These are phyloP conservation scores for Collybia sp. DNA, from an alignment of 768 basidiomycete genomes.

Conservation along the genomic window DNA sequence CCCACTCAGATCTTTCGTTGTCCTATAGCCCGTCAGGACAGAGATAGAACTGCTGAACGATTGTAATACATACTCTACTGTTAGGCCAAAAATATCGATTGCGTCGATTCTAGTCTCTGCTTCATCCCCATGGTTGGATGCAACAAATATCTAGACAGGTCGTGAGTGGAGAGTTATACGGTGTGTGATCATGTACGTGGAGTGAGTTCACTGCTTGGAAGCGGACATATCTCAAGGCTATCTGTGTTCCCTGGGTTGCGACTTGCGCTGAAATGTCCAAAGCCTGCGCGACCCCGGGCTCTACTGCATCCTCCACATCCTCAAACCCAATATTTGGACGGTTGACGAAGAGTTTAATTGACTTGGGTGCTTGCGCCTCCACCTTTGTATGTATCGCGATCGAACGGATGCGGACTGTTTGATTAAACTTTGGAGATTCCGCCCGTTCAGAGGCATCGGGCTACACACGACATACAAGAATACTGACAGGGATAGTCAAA, in stretches of 20 bases:
- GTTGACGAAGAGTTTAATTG: slow-evolving; percentile 62
- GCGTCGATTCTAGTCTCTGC: slow-evolving; percentile 66
- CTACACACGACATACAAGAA: not conserved
- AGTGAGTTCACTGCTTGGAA: slow-evolving; percentile 67
- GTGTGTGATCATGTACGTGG: slow-evolving; percentile 40
- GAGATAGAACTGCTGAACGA: not conserved
- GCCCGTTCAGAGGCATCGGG: too few relatives aligned
- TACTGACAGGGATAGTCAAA: slow-evolving; percentile 58
- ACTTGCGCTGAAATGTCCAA: slow-evolving; percentile 47
- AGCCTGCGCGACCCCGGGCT: slow-evolving; percentile 51
- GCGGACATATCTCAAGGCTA: slow-evolving; percentile 58
- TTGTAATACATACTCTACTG: slow-evolving; percentile 43
- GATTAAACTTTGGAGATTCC: slow-evolving; percentile 50
- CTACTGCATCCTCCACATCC: slow-evolving; percentile 52
- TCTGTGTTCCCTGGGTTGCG: slow-evolving; percentile 37
- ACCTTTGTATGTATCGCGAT: slow-evolving; percentile 43
- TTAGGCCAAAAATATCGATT: slow-evolving; percentile 59
- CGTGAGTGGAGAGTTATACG: not conserved
- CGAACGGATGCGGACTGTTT: slow-evolving; percentile 58
- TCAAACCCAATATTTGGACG: slow-evolving; percentile 57
- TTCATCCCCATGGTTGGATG: slow-evolving; percentile 56
- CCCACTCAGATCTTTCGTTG: slow-evolving; percentile 29
- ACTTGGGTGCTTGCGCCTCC: slow-evolving; percentile 46
- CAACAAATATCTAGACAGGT: slow-evolving; percentile 58
- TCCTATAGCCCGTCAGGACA: slow-evolving; percentile 13